phyloP scores from a whole-genome alignment of 2,329 filamentous ascomycete genomes.

The Cordyceps fumosorosea region DNA sequence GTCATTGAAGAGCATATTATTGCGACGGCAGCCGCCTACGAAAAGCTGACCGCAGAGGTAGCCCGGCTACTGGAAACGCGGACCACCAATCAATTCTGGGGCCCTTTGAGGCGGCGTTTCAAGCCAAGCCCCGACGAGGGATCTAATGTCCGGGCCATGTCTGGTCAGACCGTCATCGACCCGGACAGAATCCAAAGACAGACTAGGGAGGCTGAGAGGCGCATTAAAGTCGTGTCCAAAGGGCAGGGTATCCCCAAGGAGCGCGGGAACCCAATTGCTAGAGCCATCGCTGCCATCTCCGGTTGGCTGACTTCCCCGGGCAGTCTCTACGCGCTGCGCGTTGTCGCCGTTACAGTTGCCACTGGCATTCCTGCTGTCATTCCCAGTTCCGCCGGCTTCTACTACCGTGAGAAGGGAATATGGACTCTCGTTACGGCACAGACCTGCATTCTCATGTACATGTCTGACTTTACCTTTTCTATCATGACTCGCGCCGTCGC shows the following conservation, averaged over 20 bases:
- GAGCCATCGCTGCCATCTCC: conserved; percentile 24
- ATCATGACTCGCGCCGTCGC: conserved; percentile 34
- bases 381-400: conserved; percentile 39
- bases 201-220: not conserved
- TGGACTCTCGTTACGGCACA: conserved; percentile 48
- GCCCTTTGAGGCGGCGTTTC: conserved; percentile 34
- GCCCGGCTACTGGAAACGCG: conserved; percentile 29
- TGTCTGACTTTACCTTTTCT: conserved; percentile 44
- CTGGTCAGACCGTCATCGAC: conserved; percentile 20
- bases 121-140: conserved; percentile 21
- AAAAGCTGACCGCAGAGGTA: conserved; percentile 31
- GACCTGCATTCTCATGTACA: conserved; percentile 40
- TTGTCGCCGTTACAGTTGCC: conserved; percentile 41
- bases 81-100: conserved; percentile 33
- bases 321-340: conserved; percentile 40
- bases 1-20: conserved; percentile 39
- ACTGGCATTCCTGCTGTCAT: conserved; percentile 35
- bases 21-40: conserved; percentile 20
- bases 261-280: conserved; percentile 17
- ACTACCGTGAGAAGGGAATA: conserved; percentile 44
- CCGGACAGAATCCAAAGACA: conserved; percentile 11
- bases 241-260: conserved; percentile 4
- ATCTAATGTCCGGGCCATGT: conserved; percentile 17
- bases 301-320: conserved; percentile 36
- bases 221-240: conserved; percentile 6